Evolutionary conservation across 225 moss, liverwort and hornwort species (phyloP).

Genomic region (Rhytidiadelphus loreus): DNA sequence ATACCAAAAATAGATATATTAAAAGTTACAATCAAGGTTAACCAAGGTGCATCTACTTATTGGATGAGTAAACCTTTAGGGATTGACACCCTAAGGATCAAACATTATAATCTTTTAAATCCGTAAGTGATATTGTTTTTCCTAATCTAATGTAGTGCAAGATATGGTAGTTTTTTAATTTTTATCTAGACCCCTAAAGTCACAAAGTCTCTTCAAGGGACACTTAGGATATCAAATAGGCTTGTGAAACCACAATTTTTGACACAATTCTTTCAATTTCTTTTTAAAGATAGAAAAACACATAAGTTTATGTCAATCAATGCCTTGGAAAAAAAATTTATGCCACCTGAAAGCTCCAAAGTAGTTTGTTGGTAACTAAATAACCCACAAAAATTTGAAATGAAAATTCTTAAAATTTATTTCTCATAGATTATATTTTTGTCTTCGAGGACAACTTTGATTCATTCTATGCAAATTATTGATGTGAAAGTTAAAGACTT

Average conservation of each 20-base stretch:
- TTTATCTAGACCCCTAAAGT: not conserved
- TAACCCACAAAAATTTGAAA: not conserved
- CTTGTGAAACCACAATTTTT: not conserved
- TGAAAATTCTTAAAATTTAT: too few relatives aligned
- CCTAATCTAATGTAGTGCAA: too few relatives aligned
- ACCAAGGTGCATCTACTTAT: too few relatives aligned
- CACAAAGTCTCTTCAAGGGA: rapidly evolving
- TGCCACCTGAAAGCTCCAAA: not conserved
- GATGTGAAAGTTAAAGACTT: not conserved
- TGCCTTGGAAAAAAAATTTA: rapidly evolving
- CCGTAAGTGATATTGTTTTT: too few relatives aligned
- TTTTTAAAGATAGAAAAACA: not conserved
- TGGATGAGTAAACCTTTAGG: too few relatives aligned
- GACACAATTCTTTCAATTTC: rapidly evolving
- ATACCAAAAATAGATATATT: too few relatives aligned
- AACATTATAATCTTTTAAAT: too few relatives aligned
- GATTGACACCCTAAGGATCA: too few relatives aligned
- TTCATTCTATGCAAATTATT: not conserved
- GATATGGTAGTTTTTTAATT: rapidly evolving
- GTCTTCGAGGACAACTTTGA: not conserved
- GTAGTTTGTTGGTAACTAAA: not conserved
- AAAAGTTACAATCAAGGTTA: too few relatives aligned
- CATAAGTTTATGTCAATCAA: not conserved
- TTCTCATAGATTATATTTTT: not conserved
- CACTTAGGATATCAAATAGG: not conserved